Evolutionary conservation across 2,329 filamentous ascomycete species (phyloP), one percentile per base, ranked within the genome.

Genomic region (Stachybotrys elegans): DNA sequence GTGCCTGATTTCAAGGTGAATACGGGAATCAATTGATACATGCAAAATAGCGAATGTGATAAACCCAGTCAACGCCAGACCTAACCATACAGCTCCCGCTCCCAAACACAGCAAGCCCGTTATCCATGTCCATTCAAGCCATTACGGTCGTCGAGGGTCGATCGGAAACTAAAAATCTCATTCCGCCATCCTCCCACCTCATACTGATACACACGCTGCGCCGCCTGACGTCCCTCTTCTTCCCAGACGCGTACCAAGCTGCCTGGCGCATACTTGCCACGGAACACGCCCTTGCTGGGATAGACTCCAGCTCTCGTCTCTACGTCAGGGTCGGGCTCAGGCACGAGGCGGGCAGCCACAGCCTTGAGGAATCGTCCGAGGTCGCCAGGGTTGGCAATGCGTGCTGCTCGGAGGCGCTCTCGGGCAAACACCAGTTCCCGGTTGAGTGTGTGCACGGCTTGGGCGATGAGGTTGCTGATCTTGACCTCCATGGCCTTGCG

Each of bases 211-310:
- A 95, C 79, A 32, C 81, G 75, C 63, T 94, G 86, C 17, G 74
- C 75, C 0, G 88, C 89, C 48, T 75, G 72, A 19, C 71, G 67
- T 0, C 81, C 89, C 66, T 95, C 86, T 51, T 90, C 84, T 52
- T 92, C 80, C 88, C 89, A 95, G n/a, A 95, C 65, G 67, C 87
- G 90, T 42, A 93, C 86, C 21, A 96, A 70, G 62, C 90, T 95
- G 1, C 89, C 91, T 0, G 92, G 92, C 1, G 92, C 84, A 67
- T 95, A 96, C 2, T 89, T 78, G 4, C 86, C 88, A 53, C 82
- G 81, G 70, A 97, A 97, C 0, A 92, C 69, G 11, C 76, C 77
- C 4, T 54, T 45, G 4, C 73, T 72, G 6, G 72, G 71, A 20
- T 78, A 76, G 9, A 95, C 69, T 2, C 89, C 89, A 14, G 94